Conservation (phyloP, 345 rosid genomes). For the Lepidium sativum region DNA sequence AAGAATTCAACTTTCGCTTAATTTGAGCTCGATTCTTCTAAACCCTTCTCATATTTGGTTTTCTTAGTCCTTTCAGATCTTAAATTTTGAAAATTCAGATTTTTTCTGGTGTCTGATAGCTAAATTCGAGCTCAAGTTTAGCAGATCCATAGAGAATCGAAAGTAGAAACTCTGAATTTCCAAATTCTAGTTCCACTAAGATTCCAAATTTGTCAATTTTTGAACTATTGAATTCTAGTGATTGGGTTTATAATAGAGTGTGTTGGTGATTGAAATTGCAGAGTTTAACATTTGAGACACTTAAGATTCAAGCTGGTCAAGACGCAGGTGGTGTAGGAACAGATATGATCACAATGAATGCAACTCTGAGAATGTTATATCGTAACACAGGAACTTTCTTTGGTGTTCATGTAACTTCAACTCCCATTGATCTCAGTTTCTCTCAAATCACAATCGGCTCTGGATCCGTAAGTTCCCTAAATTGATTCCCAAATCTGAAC, state of each 20-base stretch:
- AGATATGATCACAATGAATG: conserved; percentile 76
- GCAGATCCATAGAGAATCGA: background rate
- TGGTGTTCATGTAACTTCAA: conserved; percentile 79
- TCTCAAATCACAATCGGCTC: conserved; percentile 62
- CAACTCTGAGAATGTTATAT: conserved; percentile 66
- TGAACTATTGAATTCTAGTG: background rate
- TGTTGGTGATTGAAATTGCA: conserved; percentile 20
- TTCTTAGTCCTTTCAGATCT: background rate
- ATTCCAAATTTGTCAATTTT: background rate
- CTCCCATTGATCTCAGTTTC: conserved; percentile 64
- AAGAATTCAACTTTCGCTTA: background rate
- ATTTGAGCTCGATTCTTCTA: background rate
- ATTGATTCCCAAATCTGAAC: background rate
- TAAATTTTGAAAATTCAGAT: background rate
- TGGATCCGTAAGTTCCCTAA: conserved; percentile 56
- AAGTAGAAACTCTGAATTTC: background rate
- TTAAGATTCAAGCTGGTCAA: conserved; percentile 87
- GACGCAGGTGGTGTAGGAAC: conserved; percentile 84
- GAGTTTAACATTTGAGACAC: conserved; percentile 71
- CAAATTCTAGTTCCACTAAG: background rate
- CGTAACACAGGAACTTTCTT: conserved; percentile 89
- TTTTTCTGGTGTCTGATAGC: background rate
- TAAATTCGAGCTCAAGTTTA: background rate
- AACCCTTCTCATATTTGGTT: background rate
- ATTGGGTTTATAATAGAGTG: background rate